Evolutionary conservation across 345 rosid species (phyloP).

Genomic region (Syzygium aromaticum): DNA sequence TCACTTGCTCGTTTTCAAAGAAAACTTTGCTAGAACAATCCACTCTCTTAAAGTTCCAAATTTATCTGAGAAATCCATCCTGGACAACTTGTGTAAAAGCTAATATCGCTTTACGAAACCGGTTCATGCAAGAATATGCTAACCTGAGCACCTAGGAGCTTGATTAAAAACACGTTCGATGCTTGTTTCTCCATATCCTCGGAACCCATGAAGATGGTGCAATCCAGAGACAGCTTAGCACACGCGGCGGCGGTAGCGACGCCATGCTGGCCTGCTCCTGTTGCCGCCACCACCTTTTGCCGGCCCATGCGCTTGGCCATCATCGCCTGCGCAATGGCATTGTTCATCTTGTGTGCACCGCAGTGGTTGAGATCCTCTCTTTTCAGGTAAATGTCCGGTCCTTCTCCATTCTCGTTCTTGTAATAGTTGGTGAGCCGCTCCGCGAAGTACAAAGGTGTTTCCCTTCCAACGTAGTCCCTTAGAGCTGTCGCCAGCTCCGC

Average conservation of each 20-base stretch:
- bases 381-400: constrained; percentile 74
- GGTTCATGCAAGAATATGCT: background rate
- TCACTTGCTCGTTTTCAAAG: background rate
- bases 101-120: background rate
- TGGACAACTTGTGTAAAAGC: background rate
- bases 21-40: background rate
- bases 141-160: constrained; percentile 58
- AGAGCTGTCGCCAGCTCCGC: constrained; percentile 49
- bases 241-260: constrained; percentile 89
- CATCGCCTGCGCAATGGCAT: constrained; percentile 83
- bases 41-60: no score
- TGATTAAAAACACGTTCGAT: constrained; percentile 51
- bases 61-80: no score
- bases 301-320: constrained; percentile 72
- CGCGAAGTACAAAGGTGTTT: constrained; percentile 74
- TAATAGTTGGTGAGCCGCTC: constrained; percentile 55
- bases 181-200: constrained; percentile 56
- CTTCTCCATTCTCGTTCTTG: constrained; percentile 40
- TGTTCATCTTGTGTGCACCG: constrained; percentile 83
- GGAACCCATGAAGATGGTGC: constrained; percentile 66
- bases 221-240: constrained; percentile 55
- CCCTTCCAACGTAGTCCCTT: constrained; percentile 79
- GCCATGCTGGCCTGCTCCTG: constrained; percentile 90
- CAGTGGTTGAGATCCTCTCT: constrained; percentile 78
- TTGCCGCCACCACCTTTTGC: constrained; percentile 44